A percentile compares a stretch with the other conserved stretches of the same genome.
Conservation (phyloP, 257 asterid species). For the Jasminum sambac region DNA sequence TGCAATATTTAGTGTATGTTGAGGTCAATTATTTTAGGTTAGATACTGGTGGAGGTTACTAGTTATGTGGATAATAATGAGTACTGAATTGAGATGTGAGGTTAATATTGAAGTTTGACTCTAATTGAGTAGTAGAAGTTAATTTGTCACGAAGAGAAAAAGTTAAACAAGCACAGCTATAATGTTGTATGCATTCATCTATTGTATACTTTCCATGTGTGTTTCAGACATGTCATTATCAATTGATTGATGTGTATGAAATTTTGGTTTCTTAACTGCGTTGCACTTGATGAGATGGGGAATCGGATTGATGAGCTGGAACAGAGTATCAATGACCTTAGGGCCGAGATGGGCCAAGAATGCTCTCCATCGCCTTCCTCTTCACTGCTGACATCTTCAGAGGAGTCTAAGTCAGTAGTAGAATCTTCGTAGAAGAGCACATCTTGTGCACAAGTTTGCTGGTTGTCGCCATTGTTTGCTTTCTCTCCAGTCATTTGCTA, state of each 20-base stretch:
- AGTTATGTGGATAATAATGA: no score
- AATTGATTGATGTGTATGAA: not conserved
- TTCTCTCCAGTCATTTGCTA: not conserved
- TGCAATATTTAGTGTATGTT: not conserved
- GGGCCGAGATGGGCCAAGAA: conserved; percentile 86
- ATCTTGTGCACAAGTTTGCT: conserved; percentile 1
- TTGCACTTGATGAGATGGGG: conserved; percentile 91
- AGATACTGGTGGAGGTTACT: no score
- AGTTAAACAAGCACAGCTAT: no score
- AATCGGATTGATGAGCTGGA: conserved; percentile 81
- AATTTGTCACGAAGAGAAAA: no score
- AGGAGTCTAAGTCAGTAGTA: conserved; percentile 52
- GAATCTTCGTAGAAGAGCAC: conserved; percentile 40
- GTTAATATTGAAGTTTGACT: no score
- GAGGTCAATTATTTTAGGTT: no score
- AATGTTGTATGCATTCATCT: not conserved
- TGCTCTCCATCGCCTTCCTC: conserved; percentile 78
- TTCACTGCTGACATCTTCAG: conserved; percentile 38
- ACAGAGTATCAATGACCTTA: conserved; percentile 86
- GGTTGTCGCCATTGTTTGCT: conserved; percentile 21
- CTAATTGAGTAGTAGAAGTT: no score
- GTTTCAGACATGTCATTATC: not conserved
- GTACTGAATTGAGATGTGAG: no score
- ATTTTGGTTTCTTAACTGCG: conserved; percentile 43
- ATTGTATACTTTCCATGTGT: not conserved